Evolutionary conservation across 2,329 filamentous ascomycete species (phyloP).

Genomic region (Penicillium hesseltinei): DNA sequence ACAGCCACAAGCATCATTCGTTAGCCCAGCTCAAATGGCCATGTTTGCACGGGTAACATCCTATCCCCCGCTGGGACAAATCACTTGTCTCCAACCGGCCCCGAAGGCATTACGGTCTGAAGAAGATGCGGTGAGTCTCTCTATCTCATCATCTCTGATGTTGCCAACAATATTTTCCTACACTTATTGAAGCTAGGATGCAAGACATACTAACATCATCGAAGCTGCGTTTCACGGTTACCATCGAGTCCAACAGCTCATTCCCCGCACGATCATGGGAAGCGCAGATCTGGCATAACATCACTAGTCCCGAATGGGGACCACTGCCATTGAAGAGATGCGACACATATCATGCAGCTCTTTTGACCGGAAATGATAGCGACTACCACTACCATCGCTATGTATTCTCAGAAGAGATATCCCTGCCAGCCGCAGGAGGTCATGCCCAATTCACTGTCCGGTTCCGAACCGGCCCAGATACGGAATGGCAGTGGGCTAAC

Average conservation of each 20-base stretch:
- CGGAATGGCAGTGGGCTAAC: conserved; percentile 48
- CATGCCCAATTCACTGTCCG: conserved; percentile 44
- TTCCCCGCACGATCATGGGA: conserved; percentile 64
- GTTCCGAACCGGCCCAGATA: conserved; percentile 39
- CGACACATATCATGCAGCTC: conserved; percentile 25
- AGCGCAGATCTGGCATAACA: conserved; percentile 72
- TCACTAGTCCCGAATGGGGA: conserved; percentile 57
- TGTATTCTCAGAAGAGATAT: conserved; percentile 34
- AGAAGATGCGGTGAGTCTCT: conserved; percentile 27
- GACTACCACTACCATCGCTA: conserved; percentile 33
- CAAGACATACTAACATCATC: not conserved
- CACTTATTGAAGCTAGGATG: not conserved
- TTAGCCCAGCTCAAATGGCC: conserved; percentile 43
- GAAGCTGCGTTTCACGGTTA: conserved; percentile 62
- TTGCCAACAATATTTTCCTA: not conserved
- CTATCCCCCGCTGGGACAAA: conserved; percentile 73
- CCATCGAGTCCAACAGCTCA: conserved; percentile 64
- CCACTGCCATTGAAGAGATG: conserved; percentile 55
- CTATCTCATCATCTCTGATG: not conserved
- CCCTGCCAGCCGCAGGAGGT: conserved; percentile 28
- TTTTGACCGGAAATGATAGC: conserved; percentile 24
- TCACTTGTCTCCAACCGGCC: conserved; percentile 57
- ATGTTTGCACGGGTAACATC: conserved; percentile 57
- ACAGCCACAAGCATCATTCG: conserved; percentile 33
- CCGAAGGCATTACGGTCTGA: conserved; percentile 27